Conservation (phyloP, 2,329 filamentous ascomycete species). For the Beauveria australis region DNA sequence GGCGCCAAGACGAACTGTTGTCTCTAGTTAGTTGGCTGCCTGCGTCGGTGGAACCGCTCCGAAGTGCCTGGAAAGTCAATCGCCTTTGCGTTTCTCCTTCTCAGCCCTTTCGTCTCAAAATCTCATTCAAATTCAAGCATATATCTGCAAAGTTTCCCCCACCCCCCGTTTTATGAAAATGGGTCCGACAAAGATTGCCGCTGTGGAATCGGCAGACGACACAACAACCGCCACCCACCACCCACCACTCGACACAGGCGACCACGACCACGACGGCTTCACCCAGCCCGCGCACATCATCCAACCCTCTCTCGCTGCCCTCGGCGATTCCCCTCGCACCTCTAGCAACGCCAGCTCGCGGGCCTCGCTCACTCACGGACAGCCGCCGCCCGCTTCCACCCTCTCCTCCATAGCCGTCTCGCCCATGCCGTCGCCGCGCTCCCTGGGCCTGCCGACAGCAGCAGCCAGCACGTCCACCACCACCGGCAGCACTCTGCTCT, state of each 20-base stretch:
- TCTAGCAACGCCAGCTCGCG: slow-evolving; percentile 39
- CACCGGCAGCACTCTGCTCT: background rate
- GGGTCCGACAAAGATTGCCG: background rate
- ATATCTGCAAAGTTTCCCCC: too few species aligned
- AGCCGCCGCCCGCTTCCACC: background rate
- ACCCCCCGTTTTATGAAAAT: background rate
- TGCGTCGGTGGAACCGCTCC: background rate
- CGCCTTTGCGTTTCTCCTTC: background rate
- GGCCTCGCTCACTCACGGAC: background rate
- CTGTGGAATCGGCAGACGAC: background rate
- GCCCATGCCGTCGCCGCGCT: slow-evolving; percentile 12
- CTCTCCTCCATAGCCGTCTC: slow-evolving; percentile 11
- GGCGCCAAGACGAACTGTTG: too few species aligned
- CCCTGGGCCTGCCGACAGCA: background rate
- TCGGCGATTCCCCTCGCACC: slow-evolving; percentile 65
- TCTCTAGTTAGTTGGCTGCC: too few species aligned
- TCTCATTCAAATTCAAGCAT: background rate
- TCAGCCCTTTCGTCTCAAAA: background rate
- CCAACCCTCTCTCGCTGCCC: slow-evolving; percentile 39
- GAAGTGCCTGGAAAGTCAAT: background rate
- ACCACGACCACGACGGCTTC: background rate
- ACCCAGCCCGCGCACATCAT: slow-evolving; percentile 13
- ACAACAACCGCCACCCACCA: background rate
- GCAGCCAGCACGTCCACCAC: slow-evolving; percentile 11
- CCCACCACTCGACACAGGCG: background rate